Evolutionary conservation across 1,139 yeast species (phyloP).

Genomic region (Yamadazyma dushanensis): DNA sequence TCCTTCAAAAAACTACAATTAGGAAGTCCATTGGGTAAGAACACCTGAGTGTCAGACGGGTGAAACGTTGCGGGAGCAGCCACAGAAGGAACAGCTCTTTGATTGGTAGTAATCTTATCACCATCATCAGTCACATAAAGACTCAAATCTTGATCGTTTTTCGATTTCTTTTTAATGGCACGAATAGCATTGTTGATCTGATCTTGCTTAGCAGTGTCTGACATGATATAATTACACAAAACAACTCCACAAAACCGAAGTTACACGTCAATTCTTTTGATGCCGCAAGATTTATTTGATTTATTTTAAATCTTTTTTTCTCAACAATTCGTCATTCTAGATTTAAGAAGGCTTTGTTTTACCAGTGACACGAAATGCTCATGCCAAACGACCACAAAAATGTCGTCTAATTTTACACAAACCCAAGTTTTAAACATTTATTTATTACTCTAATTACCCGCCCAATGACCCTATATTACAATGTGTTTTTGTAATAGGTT

Average conservation of each 20-base stretch:
- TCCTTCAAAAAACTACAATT: constrained; percentile 67
- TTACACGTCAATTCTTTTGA: neutral
- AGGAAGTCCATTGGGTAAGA: constrained; percentile 65
- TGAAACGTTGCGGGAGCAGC: constrained; percentile 65
- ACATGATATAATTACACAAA: too few species aligned
- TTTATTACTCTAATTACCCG: neutral
- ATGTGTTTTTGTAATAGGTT: neutral
- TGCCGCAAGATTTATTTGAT: neutral
- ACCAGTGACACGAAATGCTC: too few species aligned
- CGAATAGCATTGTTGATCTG: constrained; percentile 76
- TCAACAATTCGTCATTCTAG: constrained; percentile 4
- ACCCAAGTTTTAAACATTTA: too few species aligned
- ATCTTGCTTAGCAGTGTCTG: constrained; percentile 12
- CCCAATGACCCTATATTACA: neutral
- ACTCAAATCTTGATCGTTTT: constrained; percentile 43
- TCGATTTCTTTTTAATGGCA: constrained; percentile 53
- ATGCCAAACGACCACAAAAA: too few species aligned
- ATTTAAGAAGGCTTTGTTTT: constrained; percentile 2
- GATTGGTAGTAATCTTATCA: constrained; percentile 58
- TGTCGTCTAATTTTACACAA: too few species aligned
- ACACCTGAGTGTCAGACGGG: constrained; percentile 72
- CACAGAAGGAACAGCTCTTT: constrained; percentile 65
- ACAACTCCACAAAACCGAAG: too few species aligned
- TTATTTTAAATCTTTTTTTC: constrained; percentile 1
- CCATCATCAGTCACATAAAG: constrained; percentile 73